Conservation (phyloP, 495 filamentous ascomycete genomes). For the Usnea hakonensis region DNA sequence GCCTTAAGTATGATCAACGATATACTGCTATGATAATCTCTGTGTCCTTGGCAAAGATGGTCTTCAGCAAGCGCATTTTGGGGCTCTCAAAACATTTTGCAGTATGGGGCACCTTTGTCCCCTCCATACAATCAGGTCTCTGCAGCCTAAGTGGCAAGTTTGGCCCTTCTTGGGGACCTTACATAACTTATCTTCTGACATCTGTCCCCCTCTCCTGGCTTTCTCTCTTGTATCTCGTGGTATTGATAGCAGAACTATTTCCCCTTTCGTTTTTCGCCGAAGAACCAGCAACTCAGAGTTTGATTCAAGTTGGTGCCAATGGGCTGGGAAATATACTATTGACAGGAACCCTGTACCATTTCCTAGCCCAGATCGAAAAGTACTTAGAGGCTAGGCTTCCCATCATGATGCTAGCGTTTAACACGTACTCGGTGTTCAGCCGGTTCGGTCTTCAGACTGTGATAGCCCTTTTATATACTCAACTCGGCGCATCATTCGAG, state of each 20-base stretch:
- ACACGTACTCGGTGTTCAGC: constrained; percentile 54
- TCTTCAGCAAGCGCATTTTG: constrained; percentile 17
- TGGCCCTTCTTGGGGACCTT: constrained; percentile 62
- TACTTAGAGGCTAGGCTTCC: background rate
- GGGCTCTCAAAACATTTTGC: constrained; percentile 40
- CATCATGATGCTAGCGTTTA: constrained; percentile 22
- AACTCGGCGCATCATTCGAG: constrained; percentile 31
- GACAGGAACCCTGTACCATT: background rate
- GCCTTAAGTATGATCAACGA: background rate
- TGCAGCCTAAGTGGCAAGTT: constrained; percentile 54
- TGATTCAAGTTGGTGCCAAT: background rate
- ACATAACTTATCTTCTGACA: constrained; percentile 63
- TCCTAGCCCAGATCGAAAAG: constrained; percentile 19
- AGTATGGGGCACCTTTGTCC: constrained; percentile 49
- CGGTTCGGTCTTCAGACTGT: constrained; percentile 63
- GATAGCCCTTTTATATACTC: constrained; percentile 53
- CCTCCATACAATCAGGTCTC: constrained; percentile 60
- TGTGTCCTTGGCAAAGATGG: constrained; percentile 45
- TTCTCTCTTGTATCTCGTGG: constrained; percentile 56
- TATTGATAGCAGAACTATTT: constrained; percentile 51
- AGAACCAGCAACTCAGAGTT: constrained; percentile 37
- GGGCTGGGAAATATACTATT: background rate
- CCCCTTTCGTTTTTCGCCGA: constrained; percentile 50
- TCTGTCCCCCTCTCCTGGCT: constrained; percentile 66
- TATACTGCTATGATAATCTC: background rate